A percentile compares a stretch with the other conserved stretches of the same genome.
phyloP scores from a whole-genome alignment of 2,329 filamentous ascomycete genomes.

The Pseudogymnoascus sp. region DNA sequence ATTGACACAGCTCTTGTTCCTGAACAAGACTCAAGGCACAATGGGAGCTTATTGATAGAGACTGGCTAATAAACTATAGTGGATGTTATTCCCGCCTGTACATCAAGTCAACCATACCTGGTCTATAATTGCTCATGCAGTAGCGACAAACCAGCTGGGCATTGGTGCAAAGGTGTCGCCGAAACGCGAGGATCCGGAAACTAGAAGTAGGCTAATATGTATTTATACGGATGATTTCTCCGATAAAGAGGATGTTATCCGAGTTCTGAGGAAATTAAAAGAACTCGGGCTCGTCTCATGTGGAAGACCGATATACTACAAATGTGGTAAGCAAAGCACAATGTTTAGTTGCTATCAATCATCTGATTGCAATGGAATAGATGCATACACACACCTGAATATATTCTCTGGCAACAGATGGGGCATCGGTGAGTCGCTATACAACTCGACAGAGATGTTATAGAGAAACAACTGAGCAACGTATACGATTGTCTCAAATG shows the following conservation, averaged over 20 bases:
- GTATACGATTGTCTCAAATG: not conserved
- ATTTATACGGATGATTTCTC: constrained; percentile 72
- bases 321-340: constrained; percentile 33
- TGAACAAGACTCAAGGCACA: not conserved
- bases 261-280: constrained; percentile 57
- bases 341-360: not conserved
- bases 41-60: not conserved
- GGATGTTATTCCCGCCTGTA: constrained; percentile 62
- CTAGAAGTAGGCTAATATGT: constrained; percentile 55
- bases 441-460: constrained; percentile 38
- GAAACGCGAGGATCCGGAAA: constrained; percentile 33
- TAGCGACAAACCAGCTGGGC: constrained; percentile 62
- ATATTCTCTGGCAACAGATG: constrained; percentile 55
- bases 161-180: constrained; percentile 67
- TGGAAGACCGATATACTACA: constrained; percentile 63
- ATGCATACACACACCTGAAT: constrained; percentile 61
- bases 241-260: constrained; percentile 59
- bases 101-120: constrained; percentile 55
- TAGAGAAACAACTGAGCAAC: not conserved
- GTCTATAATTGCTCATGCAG: constrained; percentile 58
- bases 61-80: constrained; percentile 36
- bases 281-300: constrained; percentile 52
- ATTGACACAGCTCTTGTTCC: not conserved
- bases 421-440: constrained; percentile 53
- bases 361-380: constrained; percentile 31